Conservation (phyloP, 2,329 filamentous ascomycete genomes). For the Fusarium sp. region DNA sequence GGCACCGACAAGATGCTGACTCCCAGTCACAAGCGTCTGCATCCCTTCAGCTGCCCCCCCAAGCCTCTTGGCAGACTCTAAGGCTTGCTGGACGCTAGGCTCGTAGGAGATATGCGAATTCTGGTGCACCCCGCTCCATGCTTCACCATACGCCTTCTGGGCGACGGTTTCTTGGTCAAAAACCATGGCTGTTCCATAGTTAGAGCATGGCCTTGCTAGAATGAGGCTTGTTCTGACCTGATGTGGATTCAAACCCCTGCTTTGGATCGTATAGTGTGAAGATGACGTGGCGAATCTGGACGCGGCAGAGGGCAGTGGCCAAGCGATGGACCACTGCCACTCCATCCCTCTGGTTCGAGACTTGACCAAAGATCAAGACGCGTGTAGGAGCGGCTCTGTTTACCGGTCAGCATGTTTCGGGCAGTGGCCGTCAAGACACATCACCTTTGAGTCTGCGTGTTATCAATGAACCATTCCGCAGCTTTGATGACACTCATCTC, state of each 20-base stretch:
- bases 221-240: too few relatives aligned
- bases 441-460: neutral
- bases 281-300: neutral
- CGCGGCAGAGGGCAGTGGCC: neutral
- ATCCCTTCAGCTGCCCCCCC: neutral
- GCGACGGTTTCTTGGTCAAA: too few relatives aligned
- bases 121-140: too few relatives aligned
- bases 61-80: too few relatives aligned
- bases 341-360: neutral
- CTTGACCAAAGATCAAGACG: neutral
- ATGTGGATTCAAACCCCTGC: neutral
- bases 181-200: too few relatives aligned
- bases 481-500: neutral
- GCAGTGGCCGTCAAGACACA: neutral
- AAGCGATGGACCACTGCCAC: neutral
- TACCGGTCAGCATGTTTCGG: neutral
- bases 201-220: too few relatives aligned
- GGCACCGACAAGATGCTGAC: neutral
- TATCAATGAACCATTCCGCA: neutral
- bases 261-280: neutral
- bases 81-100: too few relatives aligned
- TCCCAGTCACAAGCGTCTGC: neutral
- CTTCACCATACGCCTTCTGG: too few relatives aligned
- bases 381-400: neutral
- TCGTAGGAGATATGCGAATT: too few relatives aligned